Conservation (phyloP, 257 asterid species). For the Osmanthus fragrans region DNA sequence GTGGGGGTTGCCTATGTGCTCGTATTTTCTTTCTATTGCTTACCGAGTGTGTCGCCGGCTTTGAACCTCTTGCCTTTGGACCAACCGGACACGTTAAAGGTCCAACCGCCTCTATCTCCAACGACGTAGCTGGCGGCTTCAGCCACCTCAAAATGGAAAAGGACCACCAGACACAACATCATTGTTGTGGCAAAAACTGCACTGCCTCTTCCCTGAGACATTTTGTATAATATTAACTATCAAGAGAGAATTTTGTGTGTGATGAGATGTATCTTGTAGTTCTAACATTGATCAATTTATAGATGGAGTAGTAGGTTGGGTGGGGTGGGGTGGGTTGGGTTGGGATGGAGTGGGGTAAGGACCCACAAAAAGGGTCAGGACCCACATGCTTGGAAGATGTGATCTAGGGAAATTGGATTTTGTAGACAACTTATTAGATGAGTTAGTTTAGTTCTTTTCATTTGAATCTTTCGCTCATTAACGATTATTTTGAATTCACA, state of each 20-base stretch:
- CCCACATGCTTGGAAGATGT: background rate
- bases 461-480: no score
- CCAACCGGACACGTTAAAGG: constrained; percentile 46
- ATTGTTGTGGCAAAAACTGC: constrained; percentile 25
- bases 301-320: background rate
- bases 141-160: constrained; percentile 25
- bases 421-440: no score
- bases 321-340: no score
- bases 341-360: background rate
- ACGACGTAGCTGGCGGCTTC: constrained; percentile 44
- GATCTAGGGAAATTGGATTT: background rate
- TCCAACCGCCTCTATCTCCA: constrained; percentile 56
- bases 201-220: constrained; percentile 42
- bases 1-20: no score
- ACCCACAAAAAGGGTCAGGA: background rate
- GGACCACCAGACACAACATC: constrained; percentile 29
- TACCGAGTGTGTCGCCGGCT: constrained; percentile 62
- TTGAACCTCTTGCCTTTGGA: constrained; percentile 46
- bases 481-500: no score
- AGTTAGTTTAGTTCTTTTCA: no score
- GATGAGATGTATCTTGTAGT: background rate
- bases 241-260: background rate
- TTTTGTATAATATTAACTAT: background rate
- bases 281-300: background rate
- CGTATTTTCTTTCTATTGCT: background rate